A percentile compares a stretch with the other conserved stretches of the same genome.
These are phyloP conservation scores for Xylariaceae sp. DNA, from an alignment of 2,329 filamentous ascomycete species.

Conservation along the genomic window DNA sequence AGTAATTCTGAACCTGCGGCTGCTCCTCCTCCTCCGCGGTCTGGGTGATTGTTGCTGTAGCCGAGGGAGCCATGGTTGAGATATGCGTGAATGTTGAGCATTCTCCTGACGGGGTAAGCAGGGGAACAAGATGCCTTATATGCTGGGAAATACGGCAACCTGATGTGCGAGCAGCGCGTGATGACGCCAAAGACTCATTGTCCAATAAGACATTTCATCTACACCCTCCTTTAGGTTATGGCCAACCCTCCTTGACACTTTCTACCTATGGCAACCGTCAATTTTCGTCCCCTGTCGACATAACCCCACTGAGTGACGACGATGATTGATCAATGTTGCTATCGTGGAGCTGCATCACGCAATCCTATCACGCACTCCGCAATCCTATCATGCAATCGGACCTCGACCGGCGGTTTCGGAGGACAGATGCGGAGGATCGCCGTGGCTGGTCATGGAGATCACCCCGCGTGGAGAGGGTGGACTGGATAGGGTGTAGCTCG, in stretches of 20 bases:
- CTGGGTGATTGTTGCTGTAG: constrained; percentile 26
- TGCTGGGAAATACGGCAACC: constrained; percentile 1
- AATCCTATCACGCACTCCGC: constrained; percentile 20
- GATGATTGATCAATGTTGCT: constrained; percentile 25
- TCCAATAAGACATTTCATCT: constrained; percentile 24
- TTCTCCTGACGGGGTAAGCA: too few species aligned
- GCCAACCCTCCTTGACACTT: constrained; percentile 13
- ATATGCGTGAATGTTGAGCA: background rate
- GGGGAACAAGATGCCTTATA: constrained; percentile 4
- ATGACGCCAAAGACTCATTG: constrained; percentile 25
- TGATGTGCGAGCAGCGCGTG: constrained; percentile 28
- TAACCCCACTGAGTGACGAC: constrained; percentile 16
- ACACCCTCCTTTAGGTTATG: constrained; percentile 8
- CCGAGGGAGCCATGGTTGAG: constrained; percentile 29
- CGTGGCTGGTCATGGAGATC: too few species aligned
- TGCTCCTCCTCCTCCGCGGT: constrained; percentile 22
- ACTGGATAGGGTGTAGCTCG: too few species aligned
- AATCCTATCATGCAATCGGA: constrained; percentile 17
- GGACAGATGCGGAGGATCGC: too few species aligned
- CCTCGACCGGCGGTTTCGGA: constrained; percentile 1
- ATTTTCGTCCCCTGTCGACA: background rate
- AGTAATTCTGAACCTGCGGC: constrained; percentile 17
- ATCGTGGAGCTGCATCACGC: constrained; percentile 29
- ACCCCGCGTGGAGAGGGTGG: too few species aligned
- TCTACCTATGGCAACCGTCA: constrained; percentile 4